Evolutionary conservation across 371 early-diverging fungal species (phyloP).

Genomic region (Lichtheimia ramosa): DNA sequence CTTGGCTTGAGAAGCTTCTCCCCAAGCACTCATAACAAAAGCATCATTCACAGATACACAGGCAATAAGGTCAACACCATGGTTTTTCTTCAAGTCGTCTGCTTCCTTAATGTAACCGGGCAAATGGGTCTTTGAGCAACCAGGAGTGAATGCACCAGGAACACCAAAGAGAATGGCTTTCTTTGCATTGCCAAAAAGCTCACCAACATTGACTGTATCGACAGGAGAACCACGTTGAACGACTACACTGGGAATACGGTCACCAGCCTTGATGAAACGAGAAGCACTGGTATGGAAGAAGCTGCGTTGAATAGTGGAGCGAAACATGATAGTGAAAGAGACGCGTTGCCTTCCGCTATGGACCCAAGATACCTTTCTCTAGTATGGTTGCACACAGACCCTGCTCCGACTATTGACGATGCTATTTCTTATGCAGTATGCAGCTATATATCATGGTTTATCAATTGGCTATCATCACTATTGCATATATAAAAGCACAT

Average conservation of each 20-base stretch:
- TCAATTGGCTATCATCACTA: too few species aligned
- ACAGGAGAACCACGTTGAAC: conserved; percentile 46
- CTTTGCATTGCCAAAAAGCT: conserved; percentile 43
- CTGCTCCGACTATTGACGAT: too few species aligned
- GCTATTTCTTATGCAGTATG: too few species aligned
- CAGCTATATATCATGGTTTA: too few species aligned
- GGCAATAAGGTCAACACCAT: conserved; percentile 67
- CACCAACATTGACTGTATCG: conserved; percentile 37
- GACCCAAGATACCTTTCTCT: too few species aligned
- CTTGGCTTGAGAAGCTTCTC: conserved; percentile 42
- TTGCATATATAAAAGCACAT: too few species aligned
- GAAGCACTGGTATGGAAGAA: conserved; percentile 19
- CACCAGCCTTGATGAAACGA: conserved; percentile 27
- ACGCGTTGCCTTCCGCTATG: too few species aligned
- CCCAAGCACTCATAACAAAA: conserved; percentile 78
- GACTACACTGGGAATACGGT: conserved; percentile 32
- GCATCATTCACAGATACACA: conserved; percentile 72
- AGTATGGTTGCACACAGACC: too few species aligned
- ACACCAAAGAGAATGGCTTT: conserved; percentile 57
- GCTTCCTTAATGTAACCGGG: conserved; percentile 69
- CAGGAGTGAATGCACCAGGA: conserved; percentile 71
- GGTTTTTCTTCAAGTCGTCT: conserved; percentile 52
- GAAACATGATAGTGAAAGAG: neutral
- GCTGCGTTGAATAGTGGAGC: neutral
- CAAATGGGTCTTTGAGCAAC: conserved; percentile 66